Evolutionary conservation across 345 rosid species (phyloP), one percentile per base, ranked within the genome.

Genomic region (Gossypium rotundifolium): DNA sequence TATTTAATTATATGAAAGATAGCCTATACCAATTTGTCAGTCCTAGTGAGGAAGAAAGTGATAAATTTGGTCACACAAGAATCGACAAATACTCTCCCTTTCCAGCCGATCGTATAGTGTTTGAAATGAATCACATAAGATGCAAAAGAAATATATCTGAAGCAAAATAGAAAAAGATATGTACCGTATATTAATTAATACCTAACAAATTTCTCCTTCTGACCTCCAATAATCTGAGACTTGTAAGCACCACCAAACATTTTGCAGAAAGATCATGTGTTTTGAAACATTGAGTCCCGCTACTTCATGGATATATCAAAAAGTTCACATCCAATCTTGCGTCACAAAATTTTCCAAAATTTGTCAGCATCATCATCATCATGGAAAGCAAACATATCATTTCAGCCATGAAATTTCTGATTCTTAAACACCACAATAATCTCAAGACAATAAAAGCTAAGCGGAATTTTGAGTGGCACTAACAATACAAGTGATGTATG

Each of bases 201-300:
- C 94, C 98, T 89, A 25, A 93, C 90, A 64, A 91, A 91, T 71
- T 91, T 87, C 78, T 91, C 94, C 75, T 78, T 88, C 57, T 89
- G 88, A 70, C 93, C 98, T 71, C 88, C 93, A 40, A 87, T 91
- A 74, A 78, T 85, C 76, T 88, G 94, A 73, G 96, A 90, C 83
- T 91, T 93, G 87, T 84, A 89, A 78, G 83, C 83, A 73, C 82
- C 80, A 55, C 85, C 94, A 77, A 88, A 87, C 90, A 90, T 88
- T 80, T 77, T 80, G 79, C 51, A 63, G 61, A 69, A 76, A 14
- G 63, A 75, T 78, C 65, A 55, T 82, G 82, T 76, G 54, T 79
- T 55, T 49, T 38, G 69, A 60, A 69, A 64, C 70, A 59, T 59
- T 40, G 63, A 55, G 65, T 29, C 22, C 42, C 54, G 10, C 52